Base-by-base conservation (phyloP, 2,329 filamentous ascomycete genomes). In the Xylariaceae sp. region DNA sequence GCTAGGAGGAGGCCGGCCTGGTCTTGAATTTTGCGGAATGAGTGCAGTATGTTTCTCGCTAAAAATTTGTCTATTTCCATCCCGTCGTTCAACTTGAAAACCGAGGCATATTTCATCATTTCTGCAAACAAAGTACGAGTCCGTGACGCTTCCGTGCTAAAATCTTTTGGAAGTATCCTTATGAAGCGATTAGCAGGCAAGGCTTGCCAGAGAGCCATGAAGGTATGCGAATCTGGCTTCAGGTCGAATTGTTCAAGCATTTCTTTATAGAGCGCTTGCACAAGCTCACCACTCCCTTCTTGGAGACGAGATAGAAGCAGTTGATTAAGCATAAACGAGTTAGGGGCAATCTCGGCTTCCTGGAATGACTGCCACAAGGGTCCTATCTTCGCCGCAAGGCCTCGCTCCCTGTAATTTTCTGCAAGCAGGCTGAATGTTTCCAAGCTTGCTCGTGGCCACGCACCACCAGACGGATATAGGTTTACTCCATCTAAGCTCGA, bases 361-460 rank as follows among this genome's bases (percentile, higher is more conserved):
- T 77, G 74, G 58, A 91, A 84, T 2, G 83, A 82, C 26, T 81
- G 76, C 71, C 84, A 86, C 4, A 93, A 75, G 45, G 80, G 74
- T 41, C 81, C 74, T 44, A 91, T 78, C 50, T 80, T 79, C 11
- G 73, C 68, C 30, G 85, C 80, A 15, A 87, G 77, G 13, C 80
- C 77, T 15, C 86, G 82, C 36, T 83, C 75, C 44, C 83, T 82
- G 66, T 91, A 93, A 67, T 89, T 84, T 54, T 89, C 81, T 1
- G 91, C 82, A 26, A 94, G 76, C 10, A 94, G 78, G 3, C 82
- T 86, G 66, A 93, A 93, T 0, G 90, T 94, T 71, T 94, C 90
- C 35, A 88, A 79, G 3, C 81, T 91, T 2, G 89, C 90, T 39
- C 78, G 75, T 1, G 79, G 87, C 53, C 67, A 79, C 59, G 59